These are phyloP conservation scores for Picea engelmannii DNA, from an alignment of 83 land plant genomes.

Conservation along the genomic window DNA sequence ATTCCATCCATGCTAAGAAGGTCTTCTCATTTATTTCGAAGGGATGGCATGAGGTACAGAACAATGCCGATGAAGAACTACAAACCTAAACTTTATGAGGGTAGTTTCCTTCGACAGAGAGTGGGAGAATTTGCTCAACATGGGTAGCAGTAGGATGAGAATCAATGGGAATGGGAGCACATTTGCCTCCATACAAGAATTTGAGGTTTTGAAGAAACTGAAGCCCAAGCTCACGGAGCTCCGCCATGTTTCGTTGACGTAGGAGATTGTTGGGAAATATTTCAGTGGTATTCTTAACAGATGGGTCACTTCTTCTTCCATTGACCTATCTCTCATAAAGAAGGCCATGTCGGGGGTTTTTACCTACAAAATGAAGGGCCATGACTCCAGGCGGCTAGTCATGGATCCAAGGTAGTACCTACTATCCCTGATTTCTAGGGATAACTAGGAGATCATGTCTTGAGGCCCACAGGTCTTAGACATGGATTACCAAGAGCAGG, in stretches of 20 bases:
- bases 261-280: constrained; percentile 46
- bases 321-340: constrained; percentile 39
- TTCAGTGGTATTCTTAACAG: constrained; percentile 38
- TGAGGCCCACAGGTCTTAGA: too few relatives aligned
- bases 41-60: constrained; percentile 73
- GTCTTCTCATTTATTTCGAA: constrained; percentile 73
- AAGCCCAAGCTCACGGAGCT: constrained; percentile 73
- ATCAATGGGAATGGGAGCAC: constrained; percentile 13
- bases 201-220: constrained; percentile 67
- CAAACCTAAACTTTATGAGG: constrained; percentile 70
- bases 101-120: constrained; percentile 60
- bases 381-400: too few relatives aligned
- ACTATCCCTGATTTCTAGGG: too few relatives aligned
- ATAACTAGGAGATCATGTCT: too few relatives aligned
- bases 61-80: constrained; percentile 49
- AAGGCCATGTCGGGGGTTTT: constrained; percentile 35
- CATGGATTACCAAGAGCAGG: too few relatives aligned
- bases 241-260: constrained; percentile 61
- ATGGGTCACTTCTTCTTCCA: constrained; percentile 27
- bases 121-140: constrained; percentile 57
- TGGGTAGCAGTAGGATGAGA: constrained; percentile 20
- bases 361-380: constrained; percentile 4
- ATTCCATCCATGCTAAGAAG: constrained; percentile 42
- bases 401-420: too few relatives aligned
- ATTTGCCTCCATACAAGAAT: constrained; percentile 34